These are phyloP conservation scores for Schizothecium vesticola DNA, from an alignment of 495 filamentous ascomycete genomes.

Conservation along the genomic window DNA sequence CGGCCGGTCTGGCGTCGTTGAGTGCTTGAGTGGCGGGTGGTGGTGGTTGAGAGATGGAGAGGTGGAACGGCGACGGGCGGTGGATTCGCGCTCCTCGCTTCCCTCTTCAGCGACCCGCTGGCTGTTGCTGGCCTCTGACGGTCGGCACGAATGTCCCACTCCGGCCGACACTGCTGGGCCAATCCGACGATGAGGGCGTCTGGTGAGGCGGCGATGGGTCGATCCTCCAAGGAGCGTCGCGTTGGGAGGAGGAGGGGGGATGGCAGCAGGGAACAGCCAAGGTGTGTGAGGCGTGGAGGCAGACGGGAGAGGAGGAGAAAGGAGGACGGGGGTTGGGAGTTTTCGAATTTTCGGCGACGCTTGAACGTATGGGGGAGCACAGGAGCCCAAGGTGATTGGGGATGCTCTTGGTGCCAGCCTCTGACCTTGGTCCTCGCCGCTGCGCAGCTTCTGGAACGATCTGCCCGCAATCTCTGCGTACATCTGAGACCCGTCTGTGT, in stretches of 20 bases:
- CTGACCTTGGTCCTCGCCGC: constrained; percentile 14
- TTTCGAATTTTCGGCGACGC: constrained; percentile 36
- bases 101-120: constrained; percentile 10
- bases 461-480: constrained; percentile 21
- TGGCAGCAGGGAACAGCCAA: constrained; percentile 23
- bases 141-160: constrained; percentile 24
- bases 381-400: constrained; percentile 31
- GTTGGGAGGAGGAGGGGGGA: constrained; percentile 21
- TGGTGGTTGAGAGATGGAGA: background rate
- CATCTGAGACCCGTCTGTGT: constrained; percentile 21
- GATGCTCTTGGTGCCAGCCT: constrained; percentile 22
- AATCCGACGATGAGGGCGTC: constrained; percentile 28
- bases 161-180: constrained; percentile 25
- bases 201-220: constrained; percentile 28
- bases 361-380: constrained; percentile 31
- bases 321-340: constrained; percentile 33
- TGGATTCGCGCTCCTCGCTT: constrained; percentile 13
- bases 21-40: background rate
- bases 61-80: constrained; percentile 10
- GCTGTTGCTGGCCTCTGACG: constrained; percentile 14
- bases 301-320: constrained; percentile 21
- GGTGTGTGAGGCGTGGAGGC: constrained; percentile 20
- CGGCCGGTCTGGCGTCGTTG: background rate
- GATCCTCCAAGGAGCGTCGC: constrained; percentile 34
- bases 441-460: constrained; percentile 32